Evolutionary conservation across 306 rosid species (phyloP).

Genomic region (Rosa chinensis): DNA sequence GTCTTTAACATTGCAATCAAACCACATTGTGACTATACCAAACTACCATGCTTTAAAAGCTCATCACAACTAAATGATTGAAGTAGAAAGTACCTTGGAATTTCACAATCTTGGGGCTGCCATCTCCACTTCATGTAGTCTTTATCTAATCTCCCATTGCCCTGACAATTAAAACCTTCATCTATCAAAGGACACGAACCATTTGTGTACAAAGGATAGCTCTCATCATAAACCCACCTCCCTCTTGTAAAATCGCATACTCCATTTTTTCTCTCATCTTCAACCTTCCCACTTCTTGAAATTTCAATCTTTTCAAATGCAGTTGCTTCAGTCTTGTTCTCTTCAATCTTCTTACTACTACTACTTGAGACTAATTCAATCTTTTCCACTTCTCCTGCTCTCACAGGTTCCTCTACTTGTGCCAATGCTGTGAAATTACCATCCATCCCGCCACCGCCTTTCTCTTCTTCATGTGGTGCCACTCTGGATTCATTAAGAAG

Average conservation of each 20-base stretch:
- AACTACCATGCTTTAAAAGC: not conserved
- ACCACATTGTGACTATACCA: constrained; percentile 3
- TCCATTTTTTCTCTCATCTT: constrained; percentile 29
- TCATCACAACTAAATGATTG: not conserved
- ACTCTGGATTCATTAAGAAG: constrained; percentile 37
- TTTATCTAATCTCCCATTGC: constrained; percentile 81
- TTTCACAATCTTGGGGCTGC: constrained; percentile 69
- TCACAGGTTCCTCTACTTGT: not conserved
- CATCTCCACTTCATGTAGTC: constrained; percentile 78
- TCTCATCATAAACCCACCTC: constrained; percentile 81
- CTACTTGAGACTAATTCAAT: not conserved
- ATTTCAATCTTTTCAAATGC: constrained; percentile 21
- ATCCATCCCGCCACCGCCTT: constrained; percentile 20
- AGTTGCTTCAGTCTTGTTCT: constrained; percentile 3
- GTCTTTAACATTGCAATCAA: not conserved
- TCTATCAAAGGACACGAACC: constrained; percentile 81
- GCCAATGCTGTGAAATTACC: constrained; percentile 35
- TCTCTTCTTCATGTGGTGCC: constrained; percentile 20
- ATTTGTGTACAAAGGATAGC: constrained; percentile 59
- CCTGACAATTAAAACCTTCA: constrained; percentile 86
- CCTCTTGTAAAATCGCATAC: constrained; percentile 74
- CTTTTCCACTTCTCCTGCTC: constrained; percentile 26
- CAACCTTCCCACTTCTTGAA: constrained; percentile 28
- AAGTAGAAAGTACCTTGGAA: constrained; percentile 53
- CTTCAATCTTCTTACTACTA: constrained; percentile 19